Base-by-base conservation (phyloP, 495 filamentous ascomycete species). In the Durotheca rogersii region DNA sequence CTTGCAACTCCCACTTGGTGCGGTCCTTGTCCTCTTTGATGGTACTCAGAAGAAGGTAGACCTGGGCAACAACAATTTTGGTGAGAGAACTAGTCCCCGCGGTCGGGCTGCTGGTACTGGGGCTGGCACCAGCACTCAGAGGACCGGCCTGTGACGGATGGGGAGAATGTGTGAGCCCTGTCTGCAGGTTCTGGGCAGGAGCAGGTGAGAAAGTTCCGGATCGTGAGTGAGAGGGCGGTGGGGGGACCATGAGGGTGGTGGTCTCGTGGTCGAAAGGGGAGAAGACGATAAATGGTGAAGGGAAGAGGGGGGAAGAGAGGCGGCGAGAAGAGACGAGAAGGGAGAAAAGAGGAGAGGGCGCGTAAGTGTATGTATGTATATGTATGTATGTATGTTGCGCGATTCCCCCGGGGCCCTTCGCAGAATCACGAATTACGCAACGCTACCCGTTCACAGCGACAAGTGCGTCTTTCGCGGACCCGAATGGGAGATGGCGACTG, bases 51-150 rank as follows among this genome's bases (percentile, higher is more conserved):
- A 97, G 80, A 48, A 99, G 78, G 71, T 91, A 94, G 46, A 97
- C 83, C 76, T 99, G 94, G 46, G 92, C 90, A 58, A 94, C 85
- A 47, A 89, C 89, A 67, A 99, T 92, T 66, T 90, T 95, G 32
- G 88, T 79, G 47, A 89, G 72, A 59, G 75, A 76, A 53, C 58
- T 88, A 47, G 81, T 78, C 58, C 72, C 72, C 56, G 74, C 71
- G 38, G 81, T 81, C 64, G 87, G 86, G 60, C 71, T 87, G 70
- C 70, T 84, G 52, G 74, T 86, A 65, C 86, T 87, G 72, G 85
- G 83, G 64, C 68, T 77, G 50, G 80, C 78, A 62, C 67, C 73
- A 69, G 75, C 73, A 71, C 75, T 79, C 63, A 74, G 67, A 53
- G 70, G 69, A 61, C 72, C 73, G 47, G 73, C 59, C 54, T 78